Evolutionary conservation across 805 yeast species (phyloP), one percentile per base, ranked within the genome.

Genomic region (Candida andamanensis): DNA sequence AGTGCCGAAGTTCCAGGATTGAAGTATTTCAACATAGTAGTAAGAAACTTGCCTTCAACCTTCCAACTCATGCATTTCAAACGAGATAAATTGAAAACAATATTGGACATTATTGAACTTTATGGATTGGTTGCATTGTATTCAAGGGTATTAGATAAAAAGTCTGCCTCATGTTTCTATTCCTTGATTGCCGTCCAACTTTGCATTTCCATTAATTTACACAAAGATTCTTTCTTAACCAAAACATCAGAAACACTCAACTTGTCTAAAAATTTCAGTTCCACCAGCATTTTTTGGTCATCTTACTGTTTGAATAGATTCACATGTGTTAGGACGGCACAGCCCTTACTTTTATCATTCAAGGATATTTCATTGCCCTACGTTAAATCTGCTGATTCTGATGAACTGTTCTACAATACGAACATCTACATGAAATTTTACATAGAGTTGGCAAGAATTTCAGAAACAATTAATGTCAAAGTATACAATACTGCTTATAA

Each of bases 301-400:
- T 42, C 44, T 2, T 54, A 44, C 29, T 53, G 58, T 33, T 32
- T 53, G 15, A 54, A 54, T 31, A 41, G 59, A 11, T 53, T 50
- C 30, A 40, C 34, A 26, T 41, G 50, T 28, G 28, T 46, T 5
- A 39, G 60, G 36, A 44, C 52, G 16, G 57, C 57, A 2, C 54
- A 47, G 19, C 56, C 58, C 5, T 32, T 51, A 6, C 32, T 54
- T 6, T 31, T 54, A 12, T 28, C 37, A 5, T 31, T 32, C n/a
- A 36, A 39, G 12, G 53, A 52, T 16, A 49, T 54, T 7, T 46
- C 44, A 13, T 13, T 37, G 9, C 29, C 18, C 20, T n/a, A 15
- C 10, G 37, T 32, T 16, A 16, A 22, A 15, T 23, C 26, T 13
- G 25, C 17, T 4, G 24, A 26, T 4, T 11, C 8, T 5, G 17